Percentiles rank a stretch among this genome's conserved stretches.
Conservation (phyloP, 1,139 yeast genomes). For the Suhomyces anneliseae region DNA sequence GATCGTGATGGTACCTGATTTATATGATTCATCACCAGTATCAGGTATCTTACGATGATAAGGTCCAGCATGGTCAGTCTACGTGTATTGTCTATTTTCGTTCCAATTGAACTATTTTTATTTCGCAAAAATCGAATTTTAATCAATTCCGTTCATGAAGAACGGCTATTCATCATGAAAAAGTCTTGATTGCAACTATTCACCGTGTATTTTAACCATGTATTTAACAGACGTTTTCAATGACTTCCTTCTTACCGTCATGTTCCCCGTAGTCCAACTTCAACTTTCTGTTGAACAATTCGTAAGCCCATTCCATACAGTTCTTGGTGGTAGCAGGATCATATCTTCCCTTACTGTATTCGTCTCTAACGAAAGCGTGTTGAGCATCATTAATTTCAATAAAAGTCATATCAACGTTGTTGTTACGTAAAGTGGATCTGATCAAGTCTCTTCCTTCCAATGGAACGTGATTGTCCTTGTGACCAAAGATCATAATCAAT, state of each 20-base stretch:
- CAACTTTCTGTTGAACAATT: slow-evolving; percentile 68
- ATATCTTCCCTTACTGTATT: slow-evolving; percentile 72
- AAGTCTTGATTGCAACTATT: no score
- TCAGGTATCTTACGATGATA: no score
- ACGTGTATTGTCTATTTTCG: no score
- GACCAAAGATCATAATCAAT: slow-evolving; percentile 69
- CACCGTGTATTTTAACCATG: not conserved
- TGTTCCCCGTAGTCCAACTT: slow-evolving; percentile 66
- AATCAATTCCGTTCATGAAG: no score
- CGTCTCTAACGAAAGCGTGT: slow-evolving; percentile 83
- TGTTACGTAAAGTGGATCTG: slow-evolving; percentile 59
- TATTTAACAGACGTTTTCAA: slow-evolving; percentile 64
- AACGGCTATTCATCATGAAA: no score
- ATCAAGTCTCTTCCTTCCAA: slow-evolving; percentile 75
- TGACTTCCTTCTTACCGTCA: slow-evolving; percentile 47
- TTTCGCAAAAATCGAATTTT: no score
- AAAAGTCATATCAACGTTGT: slow-evolving; percentile 64
- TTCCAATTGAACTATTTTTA: no score
- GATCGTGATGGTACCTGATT: not conserved
- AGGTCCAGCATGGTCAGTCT: no score
- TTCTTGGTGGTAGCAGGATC: slow-evolving; percentile 73
- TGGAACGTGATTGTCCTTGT: slow-evolving; percentile 79
- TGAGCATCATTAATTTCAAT: slow-evolving; percentile 78
- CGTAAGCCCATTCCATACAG: slow-evolving; percentile 67
- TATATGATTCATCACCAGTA: no score